phyloP scores from a whole-genome alignment of 805 yeast species.

The Komagataella mondaviorum region DNA sequence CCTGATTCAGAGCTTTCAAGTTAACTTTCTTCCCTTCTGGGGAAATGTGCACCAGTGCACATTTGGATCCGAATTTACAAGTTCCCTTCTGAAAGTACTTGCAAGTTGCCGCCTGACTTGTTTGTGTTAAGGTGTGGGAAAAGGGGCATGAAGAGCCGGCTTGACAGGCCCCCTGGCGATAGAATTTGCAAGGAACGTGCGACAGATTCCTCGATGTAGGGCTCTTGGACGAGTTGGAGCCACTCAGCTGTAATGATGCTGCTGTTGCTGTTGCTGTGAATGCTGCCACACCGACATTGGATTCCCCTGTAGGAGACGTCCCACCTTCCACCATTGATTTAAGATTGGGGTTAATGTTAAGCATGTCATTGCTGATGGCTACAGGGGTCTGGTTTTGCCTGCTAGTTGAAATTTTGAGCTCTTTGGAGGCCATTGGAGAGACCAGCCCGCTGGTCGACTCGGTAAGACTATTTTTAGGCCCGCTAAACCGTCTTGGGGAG shows the following conservation, averaged over 20 bases:
- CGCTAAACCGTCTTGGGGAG: neutral
- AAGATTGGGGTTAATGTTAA: neutral
- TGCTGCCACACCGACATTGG: neutral
- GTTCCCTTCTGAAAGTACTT: constrained; percentile 94
- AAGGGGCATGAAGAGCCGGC: constrained; percentile 91
- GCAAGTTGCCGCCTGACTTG: constrained; percentile 54
- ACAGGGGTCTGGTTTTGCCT: neutral
- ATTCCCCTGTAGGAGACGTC: neutral
- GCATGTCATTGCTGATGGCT: neutral
- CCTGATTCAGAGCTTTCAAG: constrained; percentile 25
- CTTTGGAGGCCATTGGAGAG: neutral
- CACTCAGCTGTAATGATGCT: neutral
- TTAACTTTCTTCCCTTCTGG: constrained; percentile 84
- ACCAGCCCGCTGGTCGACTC: neutral
- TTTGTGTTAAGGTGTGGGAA: constrained; percentile 57
- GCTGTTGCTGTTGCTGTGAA: neutral
- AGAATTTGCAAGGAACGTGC: constrained; percentile 96
- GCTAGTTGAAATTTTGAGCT: neutral
- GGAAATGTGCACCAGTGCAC: constrained; percentile 84
- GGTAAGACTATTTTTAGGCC: neutral
- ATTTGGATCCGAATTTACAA: constrained; percentile 87
- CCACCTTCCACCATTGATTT: neutral
- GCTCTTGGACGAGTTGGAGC: neutral
- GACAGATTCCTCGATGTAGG: constrained; percentile 30
- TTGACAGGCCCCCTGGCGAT: constrained; percentile 83